Evolutionary conservation across 2,329 filamentous ascomycete species (phyloP), one percentile per base, ranked within the genome.

Genomic region (Aspergillus hiratsukae): DNA sequence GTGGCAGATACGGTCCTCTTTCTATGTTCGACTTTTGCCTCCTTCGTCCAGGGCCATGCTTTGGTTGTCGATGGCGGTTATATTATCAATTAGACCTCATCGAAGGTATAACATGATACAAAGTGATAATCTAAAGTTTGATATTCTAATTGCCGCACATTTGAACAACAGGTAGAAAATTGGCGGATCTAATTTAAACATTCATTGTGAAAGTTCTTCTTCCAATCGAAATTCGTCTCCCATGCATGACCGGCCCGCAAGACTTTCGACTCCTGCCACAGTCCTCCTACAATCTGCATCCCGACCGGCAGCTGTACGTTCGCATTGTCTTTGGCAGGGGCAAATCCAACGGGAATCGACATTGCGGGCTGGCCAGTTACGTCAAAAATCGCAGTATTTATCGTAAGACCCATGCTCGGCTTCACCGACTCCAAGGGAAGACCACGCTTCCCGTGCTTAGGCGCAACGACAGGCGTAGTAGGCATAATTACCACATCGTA

Each of bases 341-440:
- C 69, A 61, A 78, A 76, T 0, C 82, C 81, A 35, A 81, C 71
- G 0, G 81, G 82, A 48, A 84, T 69, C 0, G 78, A 75, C 59
- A 85, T 64, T 0, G 81, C 83, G 0, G 83, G 82, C 59, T 84
- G 82, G 0, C 82, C 82, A 0, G 81, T 84, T 2, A 80, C 74
- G 61, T 85, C 82, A 66, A 85, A 85, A 2, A 79, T 74, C 9
- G 79, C 79, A 4, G 83, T 86, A 60, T 86, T 85, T 17, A 74
- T 76, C 0, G 80, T 83, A 56, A 83, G 64, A 0, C 83, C 83
- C 35, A 84, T 79, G 31, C 66, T 69, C 9, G 79, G 67, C 52
- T 61, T 59, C 19, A 69, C 48, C 6, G 66, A 65, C 35, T 68
- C 65, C 25, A 68, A 31, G 0, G 66, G 66, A 17, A 63, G 56